phyloP scores from a whole-genome alignment of 306 rosid species.

The Betula pendula region DNA sequence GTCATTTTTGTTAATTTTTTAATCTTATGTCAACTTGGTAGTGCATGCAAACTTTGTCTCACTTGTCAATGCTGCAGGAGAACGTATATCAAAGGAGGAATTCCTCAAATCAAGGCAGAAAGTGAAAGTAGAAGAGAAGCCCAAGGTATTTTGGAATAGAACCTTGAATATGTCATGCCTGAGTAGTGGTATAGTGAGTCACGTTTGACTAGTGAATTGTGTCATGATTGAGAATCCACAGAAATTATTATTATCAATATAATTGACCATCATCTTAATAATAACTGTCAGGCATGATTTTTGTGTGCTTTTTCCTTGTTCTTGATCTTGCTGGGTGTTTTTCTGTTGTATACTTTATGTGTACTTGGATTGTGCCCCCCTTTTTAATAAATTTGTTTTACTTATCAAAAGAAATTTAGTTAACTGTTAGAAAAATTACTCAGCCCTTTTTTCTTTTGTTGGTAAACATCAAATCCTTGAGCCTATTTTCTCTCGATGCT shows the following conservation, averaged over 20 bases:
- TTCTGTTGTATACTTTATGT: background rate
- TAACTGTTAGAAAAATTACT: background rate
- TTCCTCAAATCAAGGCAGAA: slow-evolving; percentile 65
- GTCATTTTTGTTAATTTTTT: slow-evolving; percentile 16
- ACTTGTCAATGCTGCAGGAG: slow-evolving; percentile 46
- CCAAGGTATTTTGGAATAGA: slow-evolving; percentile 58
- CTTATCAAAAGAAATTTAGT: background rate
- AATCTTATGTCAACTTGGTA: slow-evolving; percentile 2
- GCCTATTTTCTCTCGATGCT: background rate
- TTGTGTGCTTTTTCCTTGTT: background rate
- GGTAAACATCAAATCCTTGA: background rate
- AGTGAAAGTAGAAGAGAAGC: slow-evolving; percentile 76
- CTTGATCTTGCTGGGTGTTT: no score
- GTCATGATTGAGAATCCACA: background rate
- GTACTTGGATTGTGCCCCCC: no score
- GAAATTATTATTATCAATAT: background rate
- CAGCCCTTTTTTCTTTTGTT: background rate
- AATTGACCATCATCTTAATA: background rate
- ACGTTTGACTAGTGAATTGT: background rate
- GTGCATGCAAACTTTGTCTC: slow-evolving; percentile 14
- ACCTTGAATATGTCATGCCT: background rate
- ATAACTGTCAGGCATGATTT: background rate
- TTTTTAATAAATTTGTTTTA: background rate
- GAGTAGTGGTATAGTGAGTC: background rate
- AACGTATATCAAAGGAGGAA: slow-evolving; percentile 69